Evolutionary conservation across 1,284 basidiomycete species (phyloP).

Genomic region (Melampsora occidentalis): DNA sequence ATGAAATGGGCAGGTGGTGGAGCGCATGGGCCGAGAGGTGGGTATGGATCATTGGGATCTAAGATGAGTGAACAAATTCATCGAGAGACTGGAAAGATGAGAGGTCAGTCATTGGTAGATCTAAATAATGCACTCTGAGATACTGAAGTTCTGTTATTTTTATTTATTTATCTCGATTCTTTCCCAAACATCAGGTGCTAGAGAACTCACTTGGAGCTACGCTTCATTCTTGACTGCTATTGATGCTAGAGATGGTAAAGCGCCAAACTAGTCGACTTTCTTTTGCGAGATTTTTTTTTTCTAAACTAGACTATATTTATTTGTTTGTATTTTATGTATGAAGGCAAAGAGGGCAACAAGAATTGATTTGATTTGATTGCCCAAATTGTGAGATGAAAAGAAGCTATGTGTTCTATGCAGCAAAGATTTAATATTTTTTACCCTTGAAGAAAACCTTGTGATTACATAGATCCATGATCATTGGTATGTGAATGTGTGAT

Average conservation of each 20-base stretch:
- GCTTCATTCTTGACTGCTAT: slow-evolving; percentile 34
- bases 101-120: slow-evolving; percentile 33
- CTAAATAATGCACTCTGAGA: neutral
- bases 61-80: slow-evolving; percentile 47
- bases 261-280: neutral
- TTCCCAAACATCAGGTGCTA: slow-evolving; percentile 21
- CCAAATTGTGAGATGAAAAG: no score
- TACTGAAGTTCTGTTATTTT: neutral
- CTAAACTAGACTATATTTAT: no score
- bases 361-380: no score
- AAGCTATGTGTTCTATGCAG: no score
- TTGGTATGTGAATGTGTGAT: no score
- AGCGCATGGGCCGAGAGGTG: slow-evolving; percentile 12
- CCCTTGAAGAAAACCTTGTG: no score
- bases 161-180: neutral
- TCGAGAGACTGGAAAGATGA: slow-evolving; percentile 41
- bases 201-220: slow-evolving; percentile 42
- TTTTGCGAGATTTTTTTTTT: neutral
- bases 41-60: neutral
- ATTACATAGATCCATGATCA: no score
- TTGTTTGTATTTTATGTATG: no score
- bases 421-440: no score
- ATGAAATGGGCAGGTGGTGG: slow-evolving; percentile 35
- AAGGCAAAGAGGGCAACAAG: no score
- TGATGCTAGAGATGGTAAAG: slow-evolving; percentile 41